Percentiles rank a stretch among this genome's conserved stretches.
Conservation (phyloP, 768 basidiomycete species). For the Calocera viscosa region DNA sequence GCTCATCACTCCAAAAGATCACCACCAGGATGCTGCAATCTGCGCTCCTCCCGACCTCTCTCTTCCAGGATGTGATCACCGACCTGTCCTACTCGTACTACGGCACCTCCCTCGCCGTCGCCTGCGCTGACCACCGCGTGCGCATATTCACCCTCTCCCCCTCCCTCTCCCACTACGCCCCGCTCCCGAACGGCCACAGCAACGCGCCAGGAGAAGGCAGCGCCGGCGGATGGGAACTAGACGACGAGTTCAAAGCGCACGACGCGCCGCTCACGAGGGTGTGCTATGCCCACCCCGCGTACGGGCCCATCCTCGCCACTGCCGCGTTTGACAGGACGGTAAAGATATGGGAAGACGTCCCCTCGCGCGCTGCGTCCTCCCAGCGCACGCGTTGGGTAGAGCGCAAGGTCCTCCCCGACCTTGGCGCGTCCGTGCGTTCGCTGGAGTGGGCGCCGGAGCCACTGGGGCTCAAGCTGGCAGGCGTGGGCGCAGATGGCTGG, state of each 20-base stretch:
- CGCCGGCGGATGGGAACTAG: not conserved
- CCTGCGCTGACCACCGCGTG: not conserved
- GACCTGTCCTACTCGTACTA: conserved; percentile 3
- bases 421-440: conserved; percentile 70
- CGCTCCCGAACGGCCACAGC: not conserved
- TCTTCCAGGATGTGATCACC: conserved; percentile 4
- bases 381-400: conserved; percentile 51
- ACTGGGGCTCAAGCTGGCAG: conserved; percentile 77
- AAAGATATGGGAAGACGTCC: conserved; percentile 66
- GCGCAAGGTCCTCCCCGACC: conserved; percentile 62
- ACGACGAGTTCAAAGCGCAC: conserved; percentile 53
- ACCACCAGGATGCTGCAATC: not conserved
- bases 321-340: conserved; percentile 83
- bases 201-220: not conserved
- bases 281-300: conserved; percentile 87
- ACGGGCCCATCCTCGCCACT: conserved; percentile 75
- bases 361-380: conserved; percentile 21
- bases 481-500: conserved; percentile 19
- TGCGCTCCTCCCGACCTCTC: not conserved
- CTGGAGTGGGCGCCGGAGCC: conserved; percentile 81
- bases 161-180: not conserved
- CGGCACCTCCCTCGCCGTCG: conserved; percentile 2
- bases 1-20: not conserved
- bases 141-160: conserved; percentile 1
- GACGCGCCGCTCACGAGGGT: conserved; percentile 77